Base-by-base conservation (phyloP, 1,284 basidiomycete genomes). In the Fomes fomentarius region DNA sequence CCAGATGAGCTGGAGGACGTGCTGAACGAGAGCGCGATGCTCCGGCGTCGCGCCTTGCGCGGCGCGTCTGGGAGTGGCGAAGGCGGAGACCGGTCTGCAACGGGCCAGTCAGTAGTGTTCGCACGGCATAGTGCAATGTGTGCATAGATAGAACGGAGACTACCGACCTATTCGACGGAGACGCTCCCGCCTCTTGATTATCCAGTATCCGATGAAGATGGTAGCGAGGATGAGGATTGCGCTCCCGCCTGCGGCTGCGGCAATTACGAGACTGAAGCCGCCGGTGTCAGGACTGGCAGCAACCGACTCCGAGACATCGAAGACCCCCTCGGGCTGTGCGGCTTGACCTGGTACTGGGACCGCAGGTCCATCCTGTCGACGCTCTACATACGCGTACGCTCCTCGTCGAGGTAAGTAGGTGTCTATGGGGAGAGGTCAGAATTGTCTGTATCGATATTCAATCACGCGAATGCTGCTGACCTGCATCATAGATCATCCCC, bases 201-300 rank as follows among this genome's bases (percentile, higher is more conserved):
- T 22, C 43, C 43, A 45, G 43, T 45, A 45, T 1, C 43, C 30
- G 21, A 45, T 21, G 30, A 45, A 34, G 31, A 45, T 45, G 17
- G 30, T 33, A 7, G 19, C 43, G 11, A 45, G 30, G 43, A 45
- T 19, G 30, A 45, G 17, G 12, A 45, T 21, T 3, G 17, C 17
- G 31, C 43, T 45, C 17, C 28, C 43, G 4, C 24, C 43, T 22
- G 30, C 30, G 4, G 43, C 30, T 33, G 43, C 30, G 43, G 30
- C 43, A 10, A 45, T 45, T 11, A 45, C 22, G 2, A 25, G 19
- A 15, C n/a, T 10, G 22, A 40, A n/a, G n/a, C n/a, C 21, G 19
- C 11, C 24, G 12, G 11, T 1, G 12, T 40, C 11, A 9, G 38
- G 11, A 15, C 24, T 24, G 38, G 9, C 22, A 14, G 21, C 38